phyloP scores from a whole-genome alignment of 2,329 filamentous ascomycete species.

The Tolypocladium pustulatum region DNA sequence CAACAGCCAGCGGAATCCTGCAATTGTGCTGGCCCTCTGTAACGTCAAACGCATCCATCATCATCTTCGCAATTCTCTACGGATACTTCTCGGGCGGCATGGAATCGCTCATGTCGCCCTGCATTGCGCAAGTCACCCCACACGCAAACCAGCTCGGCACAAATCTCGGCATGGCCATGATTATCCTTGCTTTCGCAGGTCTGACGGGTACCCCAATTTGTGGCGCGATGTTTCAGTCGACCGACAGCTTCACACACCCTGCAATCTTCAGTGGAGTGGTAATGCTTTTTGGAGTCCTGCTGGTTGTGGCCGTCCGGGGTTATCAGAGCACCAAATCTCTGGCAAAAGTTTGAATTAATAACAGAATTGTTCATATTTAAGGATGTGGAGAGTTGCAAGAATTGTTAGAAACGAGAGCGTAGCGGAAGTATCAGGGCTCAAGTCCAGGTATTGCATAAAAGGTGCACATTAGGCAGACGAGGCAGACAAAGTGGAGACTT shows the following conservation, averaged over 20 bases:
- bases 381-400: no score
- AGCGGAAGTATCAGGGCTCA: no score
- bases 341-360: neutral
- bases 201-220: neutral
- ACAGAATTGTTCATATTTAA: no score
- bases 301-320: neutral
- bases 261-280: neutral
- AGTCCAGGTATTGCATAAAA: no score
- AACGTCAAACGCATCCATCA: neutral
- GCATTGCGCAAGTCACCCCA: neutral
- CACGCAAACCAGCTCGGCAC: neutral
- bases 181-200: neutral
- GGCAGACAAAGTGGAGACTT: no score
- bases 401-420: no score
- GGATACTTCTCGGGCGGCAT: neutral
- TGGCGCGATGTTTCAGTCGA: neutral
- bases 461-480: no score
- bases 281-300: neutral
- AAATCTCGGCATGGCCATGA: neutral
- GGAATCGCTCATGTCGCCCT: neutral
- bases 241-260: neutral
- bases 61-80: neutral
- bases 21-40: neutral
- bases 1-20: neutral
- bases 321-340: neutral